Evolutionary conservation across 768 basidiomycete species (phyloP).

Genomic region (Trichaptum fuscoviolaceum): DNA sequence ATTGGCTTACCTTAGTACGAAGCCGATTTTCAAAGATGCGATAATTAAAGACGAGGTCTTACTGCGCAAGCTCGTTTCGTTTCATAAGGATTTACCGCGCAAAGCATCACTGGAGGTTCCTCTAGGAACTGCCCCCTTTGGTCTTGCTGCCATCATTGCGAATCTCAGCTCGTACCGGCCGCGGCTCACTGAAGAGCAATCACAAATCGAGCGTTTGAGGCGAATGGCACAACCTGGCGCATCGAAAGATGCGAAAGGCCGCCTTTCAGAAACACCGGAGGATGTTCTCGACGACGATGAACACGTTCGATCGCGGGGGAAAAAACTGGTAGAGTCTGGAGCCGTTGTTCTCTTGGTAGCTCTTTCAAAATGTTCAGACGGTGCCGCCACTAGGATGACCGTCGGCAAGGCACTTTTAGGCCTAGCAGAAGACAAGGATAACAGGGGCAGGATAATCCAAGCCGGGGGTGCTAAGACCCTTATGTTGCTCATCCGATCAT

Average conservation of each 20-base stretch:
- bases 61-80: constrained; percentile 17
- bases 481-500: constrained; percentile 48
- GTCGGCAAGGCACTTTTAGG: constrained; percentile 61
- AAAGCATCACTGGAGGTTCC: constrained; percentile 30
- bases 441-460: constrained; percentile 71
- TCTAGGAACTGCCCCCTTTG: constrained; percentile 56
- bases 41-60: constrained; percentile 21
- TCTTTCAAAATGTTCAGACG: constrained; percentile 55
- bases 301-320: constrained; percentile 58
- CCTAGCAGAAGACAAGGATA: constrained; percentile 71
- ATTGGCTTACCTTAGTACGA: constrained; percentile 32
- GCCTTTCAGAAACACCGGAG: constrained; percentile 23
- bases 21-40: constrained; percentile 21
- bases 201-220: constrained; percentile 74
- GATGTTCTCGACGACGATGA: constrained; percentile 56
- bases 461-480: constrained; percentile 73
- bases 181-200: constrained; percentile 71
- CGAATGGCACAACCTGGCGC: constrained; percentile 56
- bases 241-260: constrained; percentile 27
- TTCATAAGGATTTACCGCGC: constrained; percentile 11
- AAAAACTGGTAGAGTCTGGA: constrained; percentile 53
- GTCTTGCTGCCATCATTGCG: constrained; percentile 65
- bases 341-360: constrained; percentile 57
- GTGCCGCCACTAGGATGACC: constrained; percentile 51
- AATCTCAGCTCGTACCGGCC: constrained; percentile 73